These are phyloP conservation scores for Sedum album DNA, from an alignment of 164 flowering plant species.

Conservation along the genomic window DNA sequence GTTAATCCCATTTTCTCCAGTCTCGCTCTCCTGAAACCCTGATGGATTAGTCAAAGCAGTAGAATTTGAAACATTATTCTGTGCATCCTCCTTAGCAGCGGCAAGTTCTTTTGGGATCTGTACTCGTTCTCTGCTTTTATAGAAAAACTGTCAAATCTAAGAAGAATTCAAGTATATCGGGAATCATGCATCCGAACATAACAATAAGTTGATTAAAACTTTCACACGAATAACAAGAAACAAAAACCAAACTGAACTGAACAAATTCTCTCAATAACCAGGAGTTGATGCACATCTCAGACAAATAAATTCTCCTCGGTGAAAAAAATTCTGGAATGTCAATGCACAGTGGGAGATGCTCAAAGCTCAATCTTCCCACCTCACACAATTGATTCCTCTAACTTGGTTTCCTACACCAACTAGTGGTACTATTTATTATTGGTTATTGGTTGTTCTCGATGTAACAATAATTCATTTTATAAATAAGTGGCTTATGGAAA, in stretches of 20 bases:
- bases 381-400: background rate
- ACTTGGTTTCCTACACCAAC: background rate
- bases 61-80: constrained; percentile 22
- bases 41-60: constrained; percentile 23
- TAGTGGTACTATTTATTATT: background rate
- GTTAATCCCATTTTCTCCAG: constrained; percentile 17
- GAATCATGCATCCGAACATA: background rate
- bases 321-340: background rate
- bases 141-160: background rate
- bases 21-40: constrained; percentile 13
- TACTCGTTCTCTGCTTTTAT: constrained; percentile 31
- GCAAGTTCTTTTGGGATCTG: constrained; percentile 7
- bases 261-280: background rate
- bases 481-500: background rate
- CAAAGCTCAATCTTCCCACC: background rate
- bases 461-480: too few species aligned
- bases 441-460: background rate
- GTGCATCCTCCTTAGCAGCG: constrained; percentile 22
- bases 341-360: too few species aligned
- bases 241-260: background rate
- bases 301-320: background rate
- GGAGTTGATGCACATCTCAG: background rate
- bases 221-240: background rate
- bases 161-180: background rate
- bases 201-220: background rate